Evolutionary conservation across 2,329 filamentous ascomycete species (phyloP).

Genomic region (Botrytis elliptica): DNA sequence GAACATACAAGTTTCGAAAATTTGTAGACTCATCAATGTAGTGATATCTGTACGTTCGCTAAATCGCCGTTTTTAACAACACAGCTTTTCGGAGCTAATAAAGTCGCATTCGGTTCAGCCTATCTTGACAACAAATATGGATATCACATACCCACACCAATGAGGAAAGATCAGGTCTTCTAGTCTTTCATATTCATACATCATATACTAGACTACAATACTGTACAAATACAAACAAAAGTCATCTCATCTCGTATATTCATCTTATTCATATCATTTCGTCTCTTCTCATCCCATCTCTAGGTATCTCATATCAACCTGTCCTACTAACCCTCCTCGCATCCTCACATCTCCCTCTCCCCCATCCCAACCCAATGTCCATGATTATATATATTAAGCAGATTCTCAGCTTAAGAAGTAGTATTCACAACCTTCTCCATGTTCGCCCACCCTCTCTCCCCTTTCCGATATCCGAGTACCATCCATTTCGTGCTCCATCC

Average conservation of each 20-base stretch:
- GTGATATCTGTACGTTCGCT: too few species aligned
- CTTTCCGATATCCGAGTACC: neutral
- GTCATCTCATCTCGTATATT: constrained; percentile 16
- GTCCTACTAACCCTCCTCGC: neutral
- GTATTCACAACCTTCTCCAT: constrained; percentile 14
- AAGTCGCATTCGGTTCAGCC: too few species aligned
- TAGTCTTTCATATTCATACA: neutral
- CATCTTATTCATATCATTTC: constrained; percentile 19
- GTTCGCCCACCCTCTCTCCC: neutral
- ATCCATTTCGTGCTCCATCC: neutral
- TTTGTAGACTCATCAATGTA: too few species aligned
- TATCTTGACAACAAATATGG: too few species aligned
- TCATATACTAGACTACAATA: constrained; percentile 9
- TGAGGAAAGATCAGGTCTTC: neutral
- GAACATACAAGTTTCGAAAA: too few species aligned
- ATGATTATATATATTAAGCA: constrained; percentile 22
- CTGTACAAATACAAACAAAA: constrained; percentile 3
- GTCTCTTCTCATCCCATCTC: constrained; percentile 16
- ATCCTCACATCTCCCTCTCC: neutral
- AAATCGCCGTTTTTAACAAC: too few species aligned
- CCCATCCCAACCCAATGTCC: neutral
- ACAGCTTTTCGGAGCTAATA: too few species aligned
- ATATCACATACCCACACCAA: neutral
- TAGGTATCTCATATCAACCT: neutral
- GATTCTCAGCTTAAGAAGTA: constrained; percentile 20